Percentiles rank a stretch among this genome's conserved stretches.
Evolutionary conservation across 306 rosid genomes (phyloP).

Genomic region (Casuarina cunninghamiana): DNA sequence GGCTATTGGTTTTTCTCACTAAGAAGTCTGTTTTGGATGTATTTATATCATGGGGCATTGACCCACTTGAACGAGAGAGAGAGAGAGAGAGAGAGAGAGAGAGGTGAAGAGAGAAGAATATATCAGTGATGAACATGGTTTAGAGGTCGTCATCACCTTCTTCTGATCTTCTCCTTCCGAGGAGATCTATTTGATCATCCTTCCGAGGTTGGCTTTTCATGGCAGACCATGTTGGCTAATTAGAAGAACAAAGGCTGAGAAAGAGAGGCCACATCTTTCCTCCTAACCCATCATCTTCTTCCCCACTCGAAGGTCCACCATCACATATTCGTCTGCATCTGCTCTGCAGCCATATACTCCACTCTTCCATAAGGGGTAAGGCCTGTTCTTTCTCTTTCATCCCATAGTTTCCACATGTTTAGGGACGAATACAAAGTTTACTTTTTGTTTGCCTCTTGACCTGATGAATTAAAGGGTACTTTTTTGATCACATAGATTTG

Average conservation of each 20-base stretch:
- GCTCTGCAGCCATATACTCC: constrained; percentile 9
- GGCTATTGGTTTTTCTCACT: constrained; percentile 31
- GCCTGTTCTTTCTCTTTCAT: constrained; percentile 3
- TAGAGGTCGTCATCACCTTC: constrained; percentile 68
- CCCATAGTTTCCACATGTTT: neutral
- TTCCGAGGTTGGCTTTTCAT: constrained; percentile 54
- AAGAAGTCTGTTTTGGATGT: constrained; percentile 67
- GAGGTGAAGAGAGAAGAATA: constrained; percentile 24
- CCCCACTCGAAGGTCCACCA: neutral
- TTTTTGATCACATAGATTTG: neutral
- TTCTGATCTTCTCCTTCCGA: constrained; percentile 68
- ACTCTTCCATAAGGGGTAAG: constrained; percentile 26
- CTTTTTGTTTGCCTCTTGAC: neutral
- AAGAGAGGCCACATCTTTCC: constrained; percentile 23
- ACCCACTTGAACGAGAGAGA: constrained; percentile 43
- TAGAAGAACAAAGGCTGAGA: constrained; percentile 42
- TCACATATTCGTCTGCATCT: neutral
- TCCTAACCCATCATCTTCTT: constrained; percentile 11
- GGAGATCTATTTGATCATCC: constrained; percentile 51
- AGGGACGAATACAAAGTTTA: constrained; percentile 7
- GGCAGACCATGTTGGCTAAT: constrained; percentile 49
- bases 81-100: constrained; percentile 24
- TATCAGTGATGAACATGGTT: constrained; percentile 54
- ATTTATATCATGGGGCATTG: constrained; percentile 75
- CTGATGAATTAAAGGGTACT: neutral